Evolutionary conservation across 2,329 filamentous ascomycete genomes (phyloP).

Genomic region (Aspergillus texensis): DNA sequence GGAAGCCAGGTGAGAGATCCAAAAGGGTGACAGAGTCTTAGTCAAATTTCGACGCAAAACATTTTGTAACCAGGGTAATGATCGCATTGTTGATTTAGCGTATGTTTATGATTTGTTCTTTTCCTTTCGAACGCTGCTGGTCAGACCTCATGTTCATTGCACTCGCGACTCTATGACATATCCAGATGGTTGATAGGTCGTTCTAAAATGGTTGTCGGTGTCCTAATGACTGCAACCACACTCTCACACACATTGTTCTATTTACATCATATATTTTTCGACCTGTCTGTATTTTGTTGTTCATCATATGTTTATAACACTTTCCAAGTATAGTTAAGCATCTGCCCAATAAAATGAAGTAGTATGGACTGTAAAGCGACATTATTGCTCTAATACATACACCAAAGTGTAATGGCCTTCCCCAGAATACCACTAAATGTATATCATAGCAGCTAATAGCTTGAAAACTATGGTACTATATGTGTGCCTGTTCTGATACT

Average conservation of each 20-base stretch:
- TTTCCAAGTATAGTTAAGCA: not conserved
- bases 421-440: not conserved
- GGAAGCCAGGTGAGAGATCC: not conserved
- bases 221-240: not conserved
- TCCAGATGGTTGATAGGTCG: not conserved
- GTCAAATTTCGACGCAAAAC: not conserved
- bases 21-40: not conserved
- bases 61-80: not conserved
- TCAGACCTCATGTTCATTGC: conserved; percentile 3
- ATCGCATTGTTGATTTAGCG: not conserved
- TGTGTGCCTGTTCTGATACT: too few relatives aligned
- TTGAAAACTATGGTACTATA: too few relatives aligned
- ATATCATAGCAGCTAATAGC: not conserved
- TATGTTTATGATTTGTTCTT: not conserved
- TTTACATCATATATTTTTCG: too few relatives aligned
- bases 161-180: not conserved
- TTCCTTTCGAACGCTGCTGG: conserved; percentile 1
- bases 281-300: not conserved
- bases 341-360: not conserved
- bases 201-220: not conserved
- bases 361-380: not conserved
- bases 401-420: not conserved
- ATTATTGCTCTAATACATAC: not conserved
- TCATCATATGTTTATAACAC: not conserved
- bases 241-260: not conserved